Percentiles rank a stretch among this genome's conserved stretches.
phyloP scores from a whole-genome alignment of 495 filamentous ascomycete species.

The Xylaria curta region DNA sequence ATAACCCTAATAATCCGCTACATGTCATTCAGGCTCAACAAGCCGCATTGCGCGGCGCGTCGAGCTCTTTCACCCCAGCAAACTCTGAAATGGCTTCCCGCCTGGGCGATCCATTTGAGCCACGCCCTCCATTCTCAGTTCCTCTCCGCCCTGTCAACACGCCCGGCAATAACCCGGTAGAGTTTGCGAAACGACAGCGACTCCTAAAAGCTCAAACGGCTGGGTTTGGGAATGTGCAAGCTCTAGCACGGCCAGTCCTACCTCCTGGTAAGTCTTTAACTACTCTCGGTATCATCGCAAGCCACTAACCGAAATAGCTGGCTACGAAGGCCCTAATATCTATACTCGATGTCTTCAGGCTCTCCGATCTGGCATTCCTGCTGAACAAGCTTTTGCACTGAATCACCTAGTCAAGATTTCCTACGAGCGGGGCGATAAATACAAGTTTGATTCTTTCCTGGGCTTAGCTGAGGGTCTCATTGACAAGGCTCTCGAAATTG shows the following conservation, averaged over 20 bases:
- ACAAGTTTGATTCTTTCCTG: constrained; percentile 90
- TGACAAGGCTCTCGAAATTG: constrained; percentile 77
- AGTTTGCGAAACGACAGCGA: constrained; percentile 61
- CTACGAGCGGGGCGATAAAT: constrained; percentile 92
- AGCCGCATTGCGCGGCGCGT: constrained; percentile 46
- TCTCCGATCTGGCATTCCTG: constrained; percentile 76
- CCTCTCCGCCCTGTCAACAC: constrained; percentile 73
- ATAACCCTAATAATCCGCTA: constrained; percentile 37
- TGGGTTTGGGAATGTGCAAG: constrained; percentile 36
- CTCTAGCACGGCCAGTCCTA: constrained; percentile 32
- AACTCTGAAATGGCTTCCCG: constrained; percentile 54
- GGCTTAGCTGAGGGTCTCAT: constrained; percentile 88
- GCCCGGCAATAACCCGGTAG: constrained; percentile 68
- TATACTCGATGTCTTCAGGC: constrained; percentile 84
- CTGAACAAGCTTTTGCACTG: constrained; percentile 86
- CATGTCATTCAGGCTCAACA: constrained; percentile 42
- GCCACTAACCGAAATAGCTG: constrained; percentile 47
- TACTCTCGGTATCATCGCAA: constrained; percentile 26
- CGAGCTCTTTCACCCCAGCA: constrained; percentile 44
- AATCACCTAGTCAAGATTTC: constrained; percentile 96
- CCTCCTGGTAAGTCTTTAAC: constrained; percentile 37
- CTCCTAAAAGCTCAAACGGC: constrained; percentile 34
- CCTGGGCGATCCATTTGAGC: constrained; percentile 64
- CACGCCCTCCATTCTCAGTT: constrained; percentile 58
- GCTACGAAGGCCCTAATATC: constrained; percentile 79